Conservation (phyloP, 768 basidiomycete genomes). For the Naematelia encephala region DNA sequence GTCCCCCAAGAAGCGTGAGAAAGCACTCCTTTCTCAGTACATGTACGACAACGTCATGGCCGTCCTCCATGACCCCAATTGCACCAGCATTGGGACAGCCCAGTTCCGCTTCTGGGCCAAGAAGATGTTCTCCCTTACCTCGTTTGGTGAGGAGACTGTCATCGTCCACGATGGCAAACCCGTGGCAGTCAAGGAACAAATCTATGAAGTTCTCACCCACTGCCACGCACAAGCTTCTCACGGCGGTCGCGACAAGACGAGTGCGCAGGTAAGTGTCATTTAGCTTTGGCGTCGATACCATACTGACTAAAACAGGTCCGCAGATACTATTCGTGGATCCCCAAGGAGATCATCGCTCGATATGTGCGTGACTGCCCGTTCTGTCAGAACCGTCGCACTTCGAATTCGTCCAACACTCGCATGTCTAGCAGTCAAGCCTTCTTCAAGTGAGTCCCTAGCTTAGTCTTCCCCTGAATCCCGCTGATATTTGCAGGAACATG, state of each 20-base stretch:
- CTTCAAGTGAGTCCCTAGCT: constrained; percentile 19
- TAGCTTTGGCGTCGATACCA: neutral
- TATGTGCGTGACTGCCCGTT: constrained; percentile 79
- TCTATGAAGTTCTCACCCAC: constrained; percentile 72
- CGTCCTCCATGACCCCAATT: constrained; percentile 60
- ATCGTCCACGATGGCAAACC: constrained; percentile 69
- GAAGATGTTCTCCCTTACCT: constrained; percentile 63
- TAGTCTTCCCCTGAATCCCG: neutral
- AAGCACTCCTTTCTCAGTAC: constrained; percentile 68
- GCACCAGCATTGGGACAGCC: constrained; percentile 56
- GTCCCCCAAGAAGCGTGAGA: constrained; percentile 60
- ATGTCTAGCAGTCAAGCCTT: constrained; percentile 26
- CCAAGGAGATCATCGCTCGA: constrained; percentile 73
- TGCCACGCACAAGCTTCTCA: constrained; percentile 66
- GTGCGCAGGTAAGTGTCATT: constrained; percentile 47
- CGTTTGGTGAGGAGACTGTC: constrained; percentile 51
- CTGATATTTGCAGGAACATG: neutral
- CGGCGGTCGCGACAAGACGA: constrained; percentile 77
- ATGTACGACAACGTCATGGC: constrained; percentile 72
- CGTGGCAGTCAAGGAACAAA: constrained; percentile 71
- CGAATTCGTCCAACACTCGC: constrained; percentile 10
- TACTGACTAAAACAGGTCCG: constrained; percentile 54
- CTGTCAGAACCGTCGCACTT: constrained; percentile 58
- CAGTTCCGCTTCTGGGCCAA: constrained; percentile 81
- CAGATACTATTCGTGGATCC: constrained; percentile 73